Conservation (phyloP, 2,329 filamentous ascomycete species). For the Monosporascus sp. region DNA sequence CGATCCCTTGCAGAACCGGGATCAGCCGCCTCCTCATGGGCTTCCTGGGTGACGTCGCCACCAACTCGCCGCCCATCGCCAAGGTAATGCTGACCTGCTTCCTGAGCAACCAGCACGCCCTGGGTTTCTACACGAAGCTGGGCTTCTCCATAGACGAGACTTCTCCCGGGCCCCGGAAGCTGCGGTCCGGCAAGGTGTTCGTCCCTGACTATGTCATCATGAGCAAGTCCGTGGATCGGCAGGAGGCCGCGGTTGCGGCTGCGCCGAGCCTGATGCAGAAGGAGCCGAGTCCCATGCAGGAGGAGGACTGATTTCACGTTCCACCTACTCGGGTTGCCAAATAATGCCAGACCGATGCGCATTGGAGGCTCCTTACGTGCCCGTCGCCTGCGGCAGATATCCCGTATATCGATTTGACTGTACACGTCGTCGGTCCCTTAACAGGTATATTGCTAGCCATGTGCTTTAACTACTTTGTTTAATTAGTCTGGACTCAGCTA, state of each 20-base stretch:
- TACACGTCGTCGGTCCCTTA: too few relatives aligned
- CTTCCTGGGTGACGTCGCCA: constrained; percentile 48
- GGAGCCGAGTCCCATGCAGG: neutral
- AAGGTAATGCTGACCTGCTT: constrained; percentile 77
- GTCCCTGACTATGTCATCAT: constrained; percentile 56
- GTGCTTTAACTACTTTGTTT: too few relatives aligned
- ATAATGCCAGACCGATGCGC: too few relatives aligned
- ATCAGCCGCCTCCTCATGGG: constrained; percentile 57
- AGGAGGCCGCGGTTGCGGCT: neutral
- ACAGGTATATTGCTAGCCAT: too few relatives aligned
- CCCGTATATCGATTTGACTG: too few relatives aligned
- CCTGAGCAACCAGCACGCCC: constrained; percentile 50
- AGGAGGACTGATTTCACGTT: neutral
- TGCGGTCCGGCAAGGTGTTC: constrained; percentile 50
- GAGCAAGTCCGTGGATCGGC: constrained; percentile 38
- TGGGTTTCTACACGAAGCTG: constrained; percentile 55
- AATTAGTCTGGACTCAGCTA: too few relatives aligned
- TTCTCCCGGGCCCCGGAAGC: constrained; percentile 47
- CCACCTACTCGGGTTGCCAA: too few relatives aligned
- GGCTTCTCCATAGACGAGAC: constrained; percentile 53
- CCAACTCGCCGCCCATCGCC: constrained; percentile 46
- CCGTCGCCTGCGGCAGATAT: too few relatives aligned
- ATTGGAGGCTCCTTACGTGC: too few relatives aligned
- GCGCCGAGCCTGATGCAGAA: neutral
- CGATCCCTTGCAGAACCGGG: constrained; percentile 44